phyloP scores from a whole-genome alignment of 345 rosid species.

The Sonneratia alba region DNA sequence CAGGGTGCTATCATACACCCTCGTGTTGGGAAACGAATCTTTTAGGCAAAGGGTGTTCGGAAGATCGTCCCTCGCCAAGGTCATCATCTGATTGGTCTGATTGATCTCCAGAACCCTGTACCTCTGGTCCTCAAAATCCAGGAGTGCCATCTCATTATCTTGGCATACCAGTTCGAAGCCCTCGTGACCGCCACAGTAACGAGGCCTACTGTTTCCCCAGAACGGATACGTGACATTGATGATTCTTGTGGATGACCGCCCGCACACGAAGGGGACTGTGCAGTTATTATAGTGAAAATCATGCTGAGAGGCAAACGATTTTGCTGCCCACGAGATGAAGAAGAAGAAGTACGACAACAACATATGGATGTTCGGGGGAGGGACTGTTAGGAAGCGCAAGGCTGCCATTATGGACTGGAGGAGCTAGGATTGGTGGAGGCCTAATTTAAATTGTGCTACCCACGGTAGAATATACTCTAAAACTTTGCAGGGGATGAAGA shows the following conservation, averaged over 20 bases:
- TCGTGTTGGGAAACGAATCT: background rate
- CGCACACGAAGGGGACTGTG: too few relatives aligned
- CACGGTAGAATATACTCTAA: background rate
- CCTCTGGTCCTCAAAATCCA: background rate
- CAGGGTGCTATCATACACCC: background rate
- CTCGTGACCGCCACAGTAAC: constrained; percentile 25
- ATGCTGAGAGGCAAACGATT: too few relatives aligned
- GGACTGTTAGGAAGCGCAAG: background rate
- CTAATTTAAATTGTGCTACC: background rate
- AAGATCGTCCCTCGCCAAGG: constrained; percentile 13
- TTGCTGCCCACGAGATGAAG: too few relatives aligned
- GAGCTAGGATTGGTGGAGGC: background rate
- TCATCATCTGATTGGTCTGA: background rate
- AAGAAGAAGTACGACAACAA: too few relatives aligned
- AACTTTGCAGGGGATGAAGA: background rate
- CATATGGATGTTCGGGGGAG: background rate
- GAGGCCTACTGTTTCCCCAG: constrained; percentile 17
- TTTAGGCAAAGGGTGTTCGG: constrained; percentile 13
- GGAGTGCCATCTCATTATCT: background rate
- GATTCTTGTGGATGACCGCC: too few relatives aligned
- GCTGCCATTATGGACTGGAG: background rate
- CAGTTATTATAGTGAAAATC: too few relatives aligned
- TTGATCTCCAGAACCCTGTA: constrained; percentile 5
- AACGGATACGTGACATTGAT: too few relatives aligned
- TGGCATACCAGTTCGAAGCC: constrained; percentile 26